phyloP scores from a whole-genome alignment of 2,329 filamentous ascomycete species.

The Neopestalotiopsis rosae region DNA sequence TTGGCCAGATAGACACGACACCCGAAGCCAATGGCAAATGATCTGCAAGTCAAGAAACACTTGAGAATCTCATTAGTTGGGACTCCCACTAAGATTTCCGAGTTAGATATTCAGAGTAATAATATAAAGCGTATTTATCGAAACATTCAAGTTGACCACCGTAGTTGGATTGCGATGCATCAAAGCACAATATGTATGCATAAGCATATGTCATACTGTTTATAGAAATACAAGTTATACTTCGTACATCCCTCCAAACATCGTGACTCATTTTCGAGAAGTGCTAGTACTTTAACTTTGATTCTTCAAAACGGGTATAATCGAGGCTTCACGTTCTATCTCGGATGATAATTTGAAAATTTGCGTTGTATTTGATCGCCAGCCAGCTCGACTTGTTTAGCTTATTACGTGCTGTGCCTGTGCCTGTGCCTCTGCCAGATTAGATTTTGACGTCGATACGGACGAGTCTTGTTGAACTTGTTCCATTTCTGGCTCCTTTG shows the following conservation, averaged over 20 bases:
- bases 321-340: no score
- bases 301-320: no score
- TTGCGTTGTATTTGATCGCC: no score
- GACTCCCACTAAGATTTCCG: no score
- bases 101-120: no score
- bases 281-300: no score
- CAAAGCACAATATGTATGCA: not conserved
- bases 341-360: no score
- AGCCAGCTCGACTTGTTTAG: not conserved
- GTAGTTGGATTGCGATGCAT: not conserved
- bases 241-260: not conserved
- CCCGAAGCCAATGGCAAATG: no score
- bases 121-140: no score
- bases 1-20: not conserved
- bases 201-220: not conserved
- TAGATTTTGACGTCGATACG: not conserved
- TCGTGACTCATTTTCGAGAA: not conserved
- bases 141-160: no score
- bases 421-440: not conserved
- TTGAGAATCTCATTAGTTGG: no score
- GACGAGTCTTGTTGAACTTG: not conserved
- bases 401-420: not conserved
- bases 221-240: not conserved
- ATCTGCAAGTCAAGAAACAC: no score
- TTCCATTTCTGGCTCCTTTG: slow-evolving; percentile 7